Evolutionary conservation across 345 rosid genomes (phyloP), one percentile per base, ranked within the genome.

Genomic region (Aquilaria malaccensis): DNA sequence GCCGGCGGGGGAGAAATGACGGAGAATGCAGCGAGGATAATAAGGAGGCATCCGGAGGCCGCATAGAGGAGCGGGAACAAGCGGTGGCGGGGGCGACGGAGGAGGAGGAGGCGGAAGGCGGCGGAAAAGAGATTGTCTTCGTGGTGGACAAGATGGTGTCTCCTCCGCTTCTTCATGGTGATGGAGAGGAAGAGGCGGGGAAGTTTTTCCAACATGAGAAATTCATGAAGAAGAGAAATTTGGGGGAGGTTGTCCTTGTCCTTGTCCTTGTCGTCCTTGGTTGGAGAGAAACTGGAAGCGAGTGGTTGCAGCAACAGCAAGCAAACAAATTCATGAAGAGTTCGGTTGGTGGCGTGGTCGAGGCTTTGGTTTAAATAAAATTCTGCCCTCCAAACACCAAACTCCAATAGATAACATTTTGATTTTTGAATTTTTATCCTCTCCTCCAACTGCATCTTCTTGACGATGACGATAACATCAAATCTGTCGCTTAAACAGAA

Each of bases 21-120:
- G 37, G 76, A 75, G 58, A 78, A 71, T 60, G 78, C 73, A 64
- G 75, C 77, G 70, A 84, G 59, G 74, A 83, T 11, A 67, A 92
- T 71, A 68, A 93, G 82, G 30, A 85, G 56, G 55, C 73, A 89
- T 15, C 82, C 87, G 51, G 83, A 81, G 72, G 74, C 64, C 30
- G 81, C 83, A 54, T 82, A 85, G 62, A 84, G 57, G 6, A 87
- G 54, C 3, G 94, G 89, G 57, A 87, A 80, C 7, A 89, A 45
- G 60, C 83, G 79, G 70, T 75, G 81, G 59, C 79, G 78, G 31
- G 86, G 87, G 9, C 86, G 85, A 30, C 80, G 69, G 64, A 77
- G 72, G 53, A 77, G 68, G 68, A 80, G 58, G 78, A 22, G 22
- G 3, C 70, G 70, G 45, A 82, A 53, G 3, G 65, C 67, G 45